phyloP scores from a whole-genome alignment of 305 asterid species.

The Fraxinus sp. region DNA sequence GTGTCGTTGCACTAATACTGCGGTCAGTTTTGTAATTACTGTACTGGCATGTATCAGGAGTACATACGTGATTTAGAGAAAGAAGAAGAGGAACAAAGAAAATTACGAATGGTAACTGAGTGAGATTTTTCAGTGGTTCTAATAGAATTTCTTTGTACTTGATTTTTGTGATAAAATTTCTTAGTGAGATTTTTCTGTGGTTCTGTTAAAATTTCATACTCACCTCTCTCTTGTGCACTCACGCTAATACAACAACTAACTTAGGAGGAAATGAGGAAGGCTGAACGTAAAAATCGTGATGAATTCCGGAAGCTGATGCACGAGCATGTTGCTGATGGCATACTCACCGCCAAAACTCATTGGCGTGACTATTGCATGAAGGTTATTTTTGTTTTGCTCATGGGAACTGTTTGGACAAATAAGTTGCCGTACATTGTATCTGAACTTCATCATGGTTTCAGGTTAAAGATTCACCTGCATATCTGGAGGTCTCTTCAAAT shows the following conservation, averaged over 20 bases:
- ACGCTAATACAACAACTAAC: conserved; percentile 23
- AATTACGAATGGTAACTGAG: conserved; percentile 60
- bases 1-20: conserved; percentile 11
- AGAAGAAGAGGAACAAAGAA: conserved; percentile 93
- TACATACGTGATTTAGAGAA: conserved; percentile 76
- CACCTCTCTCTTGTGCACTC: conserved; percentile 13
- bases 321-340: conserved; percentile 75
- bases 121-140: conserved; percentile 17
- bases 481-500: conserved; percentile 73
- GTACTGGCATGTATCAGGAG: conserved; percentile 60
- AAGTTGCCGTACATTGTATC: conserved; percentile 3
- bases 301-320: conserved; percentile 95
- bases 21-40: conserved; percentile 24
- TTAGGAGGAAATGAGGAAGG: conserved; percentile 84
- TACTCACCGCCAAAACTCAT: conserved; percentile 57
- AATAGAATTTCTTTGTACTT: neutral
- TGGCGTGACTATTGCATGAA: conserved; percentile 91
- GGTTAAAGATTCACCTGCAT: conserved; percentile 88
- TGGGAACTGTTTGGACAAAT: neutral
- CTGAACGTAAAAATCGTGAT: conserved; percentile 90
- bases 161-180: too few relatives aligned
- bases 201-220: conserved; percentile 10
- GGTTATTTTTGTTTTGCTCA: conserved; percentile 43
- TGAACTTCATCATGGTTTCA: conserved; percentile 41
- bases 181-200: conserved; percentile 4